Evolutionary conservation across 306 rosid genomes (phyloP).

Genomic region (Mimosa bimucronata): DNA sequence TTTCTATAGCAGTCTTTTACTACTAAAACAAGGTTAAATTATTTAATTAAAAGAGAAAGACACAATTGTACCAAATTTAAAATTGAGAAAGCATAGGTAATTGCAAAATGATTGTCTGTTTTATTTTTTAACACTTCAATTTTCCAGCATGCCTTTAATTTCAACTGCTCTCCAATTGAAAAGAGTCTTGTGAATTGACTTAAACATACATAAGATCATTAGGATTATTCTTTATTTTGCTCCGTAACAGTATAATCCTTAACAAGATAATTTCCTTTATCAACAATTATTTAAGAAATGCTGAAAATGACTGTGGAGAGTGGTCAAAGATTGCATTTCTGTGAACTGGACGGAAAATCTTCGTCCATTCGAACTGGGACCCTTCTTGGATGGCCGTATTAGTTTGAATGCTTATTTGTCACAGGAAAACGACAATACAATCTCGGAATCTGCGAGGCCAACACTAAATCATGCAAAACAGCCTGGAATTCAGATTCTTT

Average conservation of each 20-base stretch:
- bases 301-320: neutral
- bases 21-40: too few species aligned
- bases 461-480: conserved; percentile 23
- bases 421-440: neutral
- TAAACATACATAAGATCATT: too few species aligned
- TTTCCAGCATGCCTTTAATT: neutral
- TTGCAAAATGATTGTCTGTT: too few species aligned
- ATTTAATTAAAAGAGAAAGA: too few species aligned
- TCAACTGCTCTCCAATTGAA: neutral
- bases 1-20: too few species aligned
- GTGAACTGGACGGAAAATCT: neutral
- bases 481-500: conserved; percentile 19
- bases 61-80: too few species aligned
- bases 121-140: neutral
- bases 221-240: too few species aligned
- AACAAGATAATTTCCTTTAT: too few species aligned
- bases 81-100: too few species aligned
- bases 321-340: neutral
- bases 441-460: conserved; percentile 3
- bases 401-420: neutral
- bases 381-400: neutral
- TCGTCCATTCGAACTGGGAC: neutral
- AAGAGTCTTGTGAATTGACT: neutral
- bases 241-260: too few species aligned
- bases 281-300: neutral